These are phyloP conservation scores for Fusarium newnesense DNA, from an alignment of 2,329 filamentous ascomycete species.

Conservation along the genomic window DNA sequence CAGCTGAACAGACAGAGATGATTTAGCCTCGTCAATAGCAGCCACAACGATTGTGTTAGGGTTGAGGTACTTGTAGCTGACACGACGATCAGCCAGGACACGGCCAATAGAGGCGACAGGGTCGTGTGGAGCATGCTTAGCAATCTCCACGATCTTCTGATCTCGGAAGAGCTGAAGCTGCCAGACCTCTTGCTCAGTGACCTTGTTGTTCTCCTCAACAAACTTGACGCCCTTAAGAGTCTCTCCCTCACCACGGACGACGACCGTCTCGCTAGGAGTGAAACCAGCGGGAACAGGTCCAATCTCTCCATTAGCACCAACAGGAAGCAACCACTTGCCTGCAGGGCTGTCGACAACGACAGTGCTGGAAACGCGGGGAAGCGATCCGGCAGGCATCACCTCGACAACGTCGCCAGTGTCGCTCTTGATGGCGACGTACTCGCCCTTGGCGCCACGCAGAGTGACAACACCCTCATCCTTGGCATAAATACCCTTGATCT, in stretches of 20 bases:
- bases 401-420: conserved; percentile 64
- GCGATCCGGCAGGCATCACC: conserved; percentile 50
- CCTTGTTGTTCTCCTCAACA: conserved; percentile 52
- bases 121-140: conserved; percentile 77
- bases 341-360: conserved; percentile 63
- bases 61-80: conserved; percentile 97
- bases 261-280: conserved; percentile 64
- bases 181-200: conserved; percentile 70
- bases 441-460: conserved; percentile 69
- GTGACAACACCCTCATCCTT: conserved; percentile 68
- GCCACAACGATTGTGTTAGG: conserved; percentile 84
- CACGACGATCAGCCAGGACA: conserved; percentile 89
- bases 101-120: conserved; percentile 94
- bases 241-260: conserved; percentile 61
- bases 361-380: conserved; percentile 51
- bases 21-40: conserved; percentile 67
- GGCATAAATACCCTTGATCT: conserved; percentile 74
- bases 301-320: conserved; percentile 61
- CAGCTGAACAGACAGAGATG: conserved; percentile 77
- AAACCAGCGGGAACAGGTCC: conserved; percentile 57
- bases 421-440: conserved; percentile 66
- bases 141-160: conserved; percentile 75
- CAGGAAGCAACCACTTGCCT: conserved; percentile 64
- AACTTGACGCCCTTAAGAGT: conserved; percentile 67
- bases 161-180: conserved; percentile 73